Evolutionary conservation across 2,329 filamentous ascomycete genomes (phyloP).

Genomic region (Exophiala spinifera): DNA sequence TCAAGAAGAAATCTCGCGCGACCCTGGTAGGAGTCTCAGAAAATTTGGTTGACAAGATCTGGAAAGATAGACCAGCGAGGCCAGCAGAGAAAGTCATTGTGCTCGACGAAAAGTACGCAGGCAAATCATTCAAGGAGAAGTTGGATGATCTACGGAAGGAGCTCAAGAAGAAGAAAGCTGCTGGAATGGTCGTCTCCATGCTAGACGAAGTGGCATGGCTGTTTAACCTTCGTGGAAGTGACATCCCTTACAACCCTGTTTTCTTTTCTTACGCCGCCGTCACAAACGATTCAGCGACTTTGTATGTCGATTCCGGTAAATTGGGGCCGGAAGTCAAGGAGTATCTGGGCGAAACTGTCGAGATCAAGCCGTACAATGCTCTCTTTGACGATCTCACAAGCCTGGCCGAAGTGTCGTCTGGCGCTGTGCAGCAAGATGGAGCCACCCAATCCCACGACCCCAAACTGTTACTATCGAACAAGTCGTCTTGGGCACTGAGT

Average conservation of each 20-base stretch:
- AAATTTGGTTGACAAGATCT: conserved; percentile 90
- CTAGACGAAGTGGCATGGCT: conserved; percentile 97
- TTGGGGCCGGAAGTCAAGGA: conserved; percentile 64
- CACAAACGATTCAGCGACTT: conserved; percentile 69
- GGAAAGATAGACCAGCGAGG: conserved; percentile 69
- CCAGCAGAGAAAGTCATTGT: conserved; percentile 74
- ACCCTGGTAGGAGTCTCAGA: conserved; percentile 71
- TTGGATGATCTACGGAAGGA: conserved; percentile 85
- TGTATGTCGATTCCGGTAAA: conserved; percentile 83
- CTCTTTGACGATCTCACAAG: conserved; percentile 76
- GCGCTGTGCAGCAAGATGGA: conserved; percentile 35
- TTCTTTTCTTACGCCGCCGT: conserved; percentile 96
- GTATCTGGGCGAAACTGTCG: conserved; percentile 68
- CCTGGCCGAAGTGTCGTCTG: conserved; percentile 51
- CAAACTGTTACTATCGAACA: conserved; percentile 84
- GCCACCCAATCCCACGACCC: conserved; percentile 40
- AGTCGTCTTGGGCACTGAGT: conserved; percentile 88
- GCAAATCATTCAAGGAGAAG: conserved; percentile 79
- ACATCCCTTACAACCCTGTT: conserved; percentile 96
- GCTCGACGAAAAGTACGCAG: conserved; percentile 69
- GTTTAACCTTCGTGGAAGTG: conserved; percentile 92
- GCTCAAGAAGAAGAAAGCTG: conserved; percentile 81
- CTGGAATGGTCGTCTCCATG: conserved; percentile 76
- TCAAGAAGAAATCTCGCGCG: conserved; percentile 79
- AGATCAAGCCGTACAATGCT: conserved; percentile 74